Evolutionary conservation across 177 flowering plant species (phyloP).

Genomic region (Vitis hybrid): DNA sequence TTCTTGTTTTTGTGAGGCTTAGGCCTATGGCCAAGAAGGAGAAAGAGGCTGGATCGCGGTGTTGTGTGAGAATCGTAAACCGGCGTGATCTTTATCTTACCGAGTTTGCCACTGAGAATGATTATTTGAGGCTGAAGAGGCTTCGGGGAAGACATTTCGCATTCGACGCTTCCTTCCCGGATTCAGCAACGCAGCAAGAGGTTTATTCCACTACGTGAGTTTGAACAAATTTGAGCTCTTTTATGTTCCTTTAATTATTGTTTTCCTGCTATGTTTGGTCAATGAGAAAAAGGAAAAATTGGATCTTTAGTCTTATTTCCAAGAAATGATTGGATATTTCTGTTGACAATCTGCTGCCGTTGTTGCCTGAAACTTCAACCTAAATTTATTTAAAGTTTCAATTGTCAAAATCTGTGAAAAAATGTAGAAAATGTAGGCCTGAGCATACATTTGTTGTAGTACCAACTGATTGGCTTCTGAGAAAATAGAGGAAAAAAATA

Average conservation of each 20-base stretch:
- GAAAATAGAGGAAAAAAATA: too few species aligned
- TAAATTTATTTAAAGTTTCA: background rate
- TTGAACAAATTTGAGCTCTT: background rate
- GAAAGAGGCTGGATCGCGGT: conserved; percentile 73
- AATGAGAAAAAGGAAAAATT: background rate
- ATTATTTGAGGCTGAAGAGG: conserved; percentile 87
- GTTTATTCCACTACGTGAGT: conserved; percentile 87
- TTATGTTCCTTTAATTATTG: background rate
- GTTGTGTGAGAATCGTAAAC: conserved; percentile 70
- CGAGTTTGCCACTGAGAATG: conserved; percentile 75
- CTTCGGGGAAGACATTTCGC: conserved; percentile 85
- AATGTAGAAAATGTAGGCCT: too few species aligned
- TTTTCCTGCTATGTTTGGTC: background rate
- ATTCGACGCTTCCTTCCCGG: conserved; percentile 84
- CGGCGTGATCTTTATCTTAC: conserved; percentile 71
- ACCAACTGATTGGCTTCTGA: too few species aligned
- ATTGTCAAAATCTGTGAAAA: too few species aligned
- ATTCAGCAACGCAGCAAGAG: conserved; percentile 69
- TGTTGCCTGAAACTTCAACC: background rate
- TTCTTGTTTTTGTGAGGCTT: conserved; percentile 89
- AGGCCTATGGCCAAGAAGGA: conserved; percentile 90
- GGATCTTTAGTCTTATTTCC: background rate
- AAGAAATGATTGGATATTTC: background rate
- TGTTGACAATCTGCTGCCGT: background rate
- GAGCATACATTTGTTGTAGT: too few species aligned